These are phyloP conservation scores for Dothiorella sarmentorum DNA, from an alignment of 2,329 filamentous ascomycete genomes.

Conservation along the genomic window DNA sequence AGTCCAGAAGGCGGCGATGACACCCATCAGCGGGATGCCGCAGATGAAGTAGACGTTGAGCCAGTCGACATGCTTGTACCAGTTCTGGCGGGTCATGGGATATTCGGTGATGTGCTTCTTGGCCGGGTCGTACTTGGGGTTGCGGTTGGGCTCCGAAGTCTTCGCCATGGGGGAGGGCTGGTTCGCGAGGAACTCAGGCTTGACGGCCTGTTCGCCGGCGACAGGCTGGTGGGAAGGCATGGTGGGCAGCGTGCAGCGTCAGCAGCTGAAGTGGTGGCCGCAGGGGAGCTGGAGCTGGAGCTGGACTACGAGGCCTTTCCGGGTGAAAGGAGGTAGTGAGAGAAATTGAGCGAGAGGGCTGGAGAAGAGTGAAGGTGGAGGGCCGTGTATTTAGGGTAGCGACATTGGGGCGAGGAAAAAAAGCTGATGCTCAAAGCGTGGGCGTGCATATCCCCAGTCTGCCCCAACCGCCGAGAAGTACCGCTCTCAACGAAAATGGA, in stretches of 20 bases:
- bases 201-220: conserved; percentile 47
- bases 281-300: background rate
- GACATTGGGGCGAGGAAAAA: conserved; percentile 10
- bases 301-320: background rate
- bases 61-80: conserved; percentile 94
- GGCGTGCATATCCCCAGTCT: conserved; percentile 9
- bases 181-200: conserved; percentile 45
- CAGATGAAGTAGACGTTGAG: conserved; percentile 82
- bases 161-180: conserved; percentile 48
- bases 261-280: conserved; percentile 9
- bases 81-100: conserved; percentile 77
- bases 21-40: conserved; percentile 70
- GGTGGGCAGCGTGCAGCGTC: conserved; percentile 19
- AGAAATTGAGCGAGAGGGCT: conserved; percentile 19
- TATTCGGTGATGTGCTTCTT: conserved; percentile 80
- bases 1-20: conserved; percentile 75
- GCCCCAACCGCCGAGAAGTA: conserved; percentile 15
- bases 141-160: conserved; percentile 51
- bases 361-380: conserved; percentile 25
- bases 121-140: conserved; percentile 55
- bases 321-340: background rate
- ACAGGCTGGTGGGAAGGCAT: conserved; percentile 54
- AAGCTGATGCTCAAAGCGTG: conserved; percentile 5
- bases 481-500: conserved; percentile 17
- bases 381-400: conserved; percentile 20